phyloP scores from a whole-genome alignment of 805 yeast genomes.

The Yamadazyma ubonensis region DNA sequence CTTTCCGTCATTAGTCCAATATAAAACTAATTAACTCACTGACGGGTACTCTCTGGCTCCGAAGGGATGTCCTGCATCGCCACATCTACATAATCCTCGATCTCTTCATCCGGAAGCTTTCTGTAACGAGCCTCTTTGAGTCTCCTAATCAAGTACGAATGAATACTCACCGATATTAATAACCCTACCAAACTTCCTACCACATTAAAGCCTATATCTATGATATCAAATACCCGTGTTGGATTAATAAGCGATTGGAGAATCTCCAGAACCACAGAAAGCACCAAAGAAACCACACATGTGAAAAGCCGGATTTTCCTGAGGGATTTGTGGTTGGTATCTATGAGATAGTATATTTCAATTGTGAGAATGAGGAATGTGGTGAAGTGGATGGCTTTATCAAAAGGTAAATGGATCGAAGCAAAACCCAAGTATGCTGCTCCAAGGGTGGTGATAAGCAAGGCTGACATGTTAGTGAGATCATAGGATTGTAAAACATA shows the following conservation, averaged over 20 bases:
- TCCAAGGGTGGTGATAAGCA: constrained; percentile 18
- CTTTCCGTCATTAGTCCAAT: too few relatives aligned
- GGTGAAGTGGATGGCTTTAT: constrained; percentile 50
- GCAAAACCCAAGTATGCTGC: constrained; percentile 54
- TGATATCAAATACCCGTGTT: constrained; percentile 45
- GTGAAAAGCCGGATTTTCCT: constrained; percentile 34
- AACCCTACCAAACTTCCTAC: constrained; percentile 32
- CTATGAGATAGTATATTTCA: constrained; percentile 47
- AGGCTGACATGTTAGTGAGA: constrained; percentile 20
- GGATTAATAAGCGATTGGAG: constrained; percentile 48
- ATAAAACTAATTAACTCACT: not conserved
- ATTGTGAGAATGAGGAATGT: constrained; percentile 48
- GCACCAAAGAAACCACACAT: constrained; percentile 43
- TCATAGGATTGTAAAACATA: constrained; percentile 13
- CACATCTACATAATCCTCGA: constrained; percentile 12
- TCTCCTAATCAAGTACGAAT: not conserved
- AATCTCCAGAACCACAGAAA: constrained; percentile 50
- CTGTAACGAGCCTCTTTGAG: not conserved
- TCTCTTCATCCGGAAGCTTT: not conserved
- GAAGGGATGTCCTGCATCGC: constrained; percentile 11
- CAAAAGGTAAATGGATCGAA: constrained; percentile 45
- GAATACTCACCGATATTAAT: not conserved
- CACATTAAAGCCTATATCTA: constrained; percentile 43
- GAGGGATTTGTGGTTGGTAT: constrained; percentile 29
- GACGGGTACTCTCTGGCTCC: not conserved